Base-by-base conservation (phyloP, 2,329 filamentous ascomycete genomes). In the Periglandula ipomoeae region DNA sequence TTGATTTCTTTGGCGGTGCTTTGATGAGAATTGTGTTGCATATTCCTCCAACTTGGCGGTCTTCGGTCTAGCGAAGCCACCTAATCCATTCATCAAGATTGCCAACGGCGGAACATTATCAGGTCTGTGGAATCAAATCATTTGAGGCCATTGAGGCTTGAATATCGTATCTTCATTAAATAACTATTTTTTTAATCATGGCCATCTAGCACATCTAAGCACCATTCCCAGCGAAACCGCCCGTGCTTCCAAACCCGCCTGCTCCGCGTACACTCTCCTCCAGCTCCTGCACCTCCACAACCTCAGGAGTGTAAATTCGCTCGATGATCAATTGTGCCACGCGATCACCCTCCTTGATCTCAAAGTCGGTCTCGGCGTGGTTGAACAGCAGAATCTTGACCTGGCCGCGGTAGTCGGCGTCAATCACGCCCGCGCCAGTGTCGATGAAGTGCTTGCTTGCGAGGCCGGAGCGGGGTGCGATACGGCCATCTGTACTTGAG, bases 301-400 rank as follows among this genome's bases (percentile, higher is more conserved):
- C 86, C 42, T 94, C 88, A 2, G 93, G 91, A 24, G 90, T 97
- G 62, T 87, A 90, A 62, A 97, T 96, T 66, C 89, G 82, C 76
- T 98, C 93, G 49, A 98, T 73, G 56, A 98, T 82, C 57, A 98
- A 77, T 75, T 98, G 93, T 38, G 93, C 94, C 61, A 98, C 74
- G 47, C 93, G 85, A 68, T 98, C 93, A 44, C 91, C 91, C 62
- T 85, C 82, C 61, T 85, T 84, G 56, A 98, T 74, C 55, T 70
- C 74, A 63, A 94, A 97, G 65, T 95, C 89, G 37, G 71, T 70
- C 45, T 95, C 89, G 46, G 78, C 78, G 67, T 95, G 84, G 72
- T 98, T 98, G 69, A 97, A 97, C 46, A 98, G 79, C 56, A 98
- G 76, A 23, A 98, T 86, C 74, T 94, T 95, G 60, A 98, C 85